phyloP scores from a whole-genome alignment of 1,139 yeast genomes.

The Debaryomyces sp. region DNA sequence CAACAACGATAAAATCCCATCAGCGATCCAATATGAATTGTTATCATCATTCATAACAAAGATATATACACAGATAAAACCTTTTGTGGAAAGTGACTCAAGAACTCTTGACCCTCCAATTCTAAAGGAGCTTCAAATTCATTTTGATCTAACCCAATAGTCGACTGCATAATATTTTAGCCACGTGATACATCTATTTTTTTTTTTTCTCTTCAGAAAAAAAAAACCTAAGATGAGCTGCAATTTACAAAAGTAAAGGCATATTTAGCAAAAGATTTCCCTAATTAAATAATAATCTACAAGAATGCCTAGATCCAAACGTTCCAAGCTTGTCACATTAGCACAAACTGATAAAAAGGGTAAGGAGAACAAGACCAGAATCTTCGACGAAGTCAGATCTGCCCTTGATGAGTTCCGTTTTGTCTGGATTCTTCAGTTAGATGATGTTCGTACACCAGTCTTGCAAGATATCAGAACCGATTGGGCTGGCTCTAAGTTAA shows the following conservation, averaged over 20 bases:
- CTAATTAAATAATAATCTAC: conserved; percentile 3
- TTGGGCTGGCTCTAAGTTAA: conserved; percentile 87
- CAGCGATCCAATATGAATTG: conserved; percentile 14
- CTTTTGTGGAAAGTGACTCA: conserved; percentile 9
- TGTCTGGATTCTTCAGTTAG: conserved; percentile 83
- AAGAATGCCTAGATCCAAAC: conserved; percentile 89
- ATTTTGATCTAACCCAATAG: neutral
- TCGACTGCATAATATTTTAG: neutral
- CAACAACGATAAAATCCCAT: conserved; percentile 10
- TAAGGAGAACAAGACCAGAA: conserved; percentile 85
- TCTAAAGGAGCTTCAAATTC: conserved; percentile 10
- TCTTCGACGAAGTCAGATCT: conserved; percentile 86
- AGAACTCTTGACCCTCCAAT: conserved; percentile 11
- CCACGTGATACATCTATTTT: conserved; percentile 2
- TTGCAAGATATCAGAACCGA: conserved; percentile 89
- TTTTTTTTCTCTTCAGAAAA: conserved; percentile 5
- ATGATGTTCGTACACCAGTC: conserved; percentile 95
- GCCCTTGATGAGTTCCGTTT: conserved; percentile 76
- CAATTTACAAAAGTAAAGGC: conserved; percentile 1
- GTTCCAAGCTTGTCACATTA: conserved; percentile 91
- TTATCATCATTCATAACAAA: conserved; percentile 11
- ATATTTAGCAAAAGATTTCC: conserved; percentile 10
- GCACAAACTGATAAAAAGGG: conserved; percentile 97
- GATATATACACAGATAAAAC: conserved; percentile 8
- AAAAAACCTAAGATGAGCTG: conserved; percentile 5